A percentile compares a stretch with the other conserved stretches of the same genome.
phyloP scores from a whole-genome alignment of 2,329 filamentous ascomycete genomes.

The Cryphonectria carpinicola region DNA sequence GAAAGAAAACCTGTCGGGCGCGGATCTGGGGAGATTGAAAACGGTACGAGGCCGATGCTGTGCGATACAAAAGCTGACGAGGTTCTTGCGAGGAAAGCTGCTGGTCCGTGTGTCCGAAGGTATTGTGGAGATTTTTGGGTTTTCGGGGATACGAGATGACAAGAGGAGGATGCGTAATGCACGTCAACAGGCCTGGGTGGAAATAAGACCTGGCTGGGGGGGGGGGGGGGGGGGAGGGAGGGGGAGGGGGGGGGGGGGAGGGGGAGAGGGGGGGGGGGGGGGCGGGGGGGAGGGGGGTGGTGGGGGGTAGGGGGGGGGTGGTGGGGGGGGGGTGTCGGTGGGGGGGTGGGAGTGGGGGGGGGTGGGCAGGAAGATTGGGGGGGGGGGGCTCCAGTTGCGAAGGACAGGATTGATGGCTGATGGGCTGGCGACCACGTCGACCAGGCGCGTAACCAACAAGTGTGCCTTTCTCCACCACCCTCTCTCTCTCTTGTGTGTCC shows the following conservation, averaged over 20 bases:
- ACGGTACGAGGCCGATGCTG: conserved; percentile 9
- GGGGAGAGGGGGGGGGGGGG: neutral
- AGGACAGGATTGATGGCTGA: conserved; percentile 3
- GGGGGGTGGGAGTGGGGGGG: neutral
- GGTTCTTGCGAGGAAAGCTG: conserved; percentile 15
- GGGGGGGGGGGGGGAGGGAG: neutral
- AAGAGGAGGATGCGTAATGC: conserved; percentile 25
- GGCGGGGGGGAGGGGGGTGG: no score
- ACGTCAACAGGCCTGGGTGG: conserved; percentile 21
- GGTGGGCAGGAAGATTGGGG: neutral
- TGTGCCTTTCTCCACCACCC: neutral
- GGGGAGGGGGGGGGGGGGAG: neutral
- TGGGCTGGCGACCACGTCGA: neutral
- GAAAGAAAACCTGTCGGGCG: neutral
- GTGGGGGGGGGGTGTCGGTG: neutral
- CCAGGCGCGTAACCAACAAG: neutral
- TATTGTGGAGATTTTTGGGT: conserved; percentile 13
- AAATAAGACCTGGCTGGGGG: conserved; percentile 16
- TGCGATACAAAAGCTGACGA: neutral
- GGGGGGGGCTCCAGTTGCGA: neutral
- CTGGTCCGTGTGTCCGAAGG: conserved; percentile 18
- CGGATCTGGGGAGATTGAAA: conserved; percentile 5
- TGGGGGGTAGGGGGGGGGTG: neutral
- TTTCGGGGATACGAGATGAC: conserved; percentile 12
- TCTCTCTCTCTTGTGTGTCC: neutral